A percentile compares a stretch with the other conserved stretches of the same genome.
phyloP scores from a whole-genome alignment of 2,329 filamentous ascomycete species.

The Rutstroemia sp. region DNA sequence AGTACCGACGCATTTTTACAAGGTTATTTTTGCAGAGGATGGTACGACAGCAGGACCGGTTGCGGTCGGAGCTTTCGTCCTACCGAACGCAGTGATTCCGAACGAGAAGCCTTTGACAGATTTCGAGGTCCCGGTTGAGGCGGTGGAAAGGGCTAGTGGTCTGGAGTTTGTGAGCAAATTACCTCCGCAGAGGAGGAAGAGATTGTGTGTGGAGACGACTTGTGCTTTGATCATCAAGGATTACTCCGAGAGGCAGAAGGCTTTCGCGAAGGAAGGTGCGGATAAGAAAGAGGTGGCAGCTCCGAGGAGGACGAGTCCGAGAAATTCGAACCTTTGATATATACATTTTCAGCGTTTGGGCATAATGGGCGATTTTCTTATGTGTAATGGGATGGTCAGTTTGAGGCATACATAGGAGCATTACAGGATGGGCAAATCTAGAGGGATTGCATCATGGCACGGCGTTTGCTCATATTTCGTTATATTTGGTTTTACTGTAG shows the following conservation, averaged over 20 bases:
- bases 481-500: neutral
- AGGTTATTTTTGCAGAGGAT: conserved; percentile 95
- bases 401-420: conserved; percentile 8
- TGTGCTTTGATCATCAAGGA: conserved; percentile 82
- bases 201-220: conserved; percentile 77
- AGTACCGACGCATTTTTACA: conserved; percentile 98
- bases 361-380: neutral
- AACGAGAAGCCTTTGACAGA: conserved; percentile 83
- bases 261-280: conserved; percentile 33
- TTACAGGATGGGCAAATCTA: neutral
- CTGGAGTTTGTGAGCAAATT: conserved; percentile 84
- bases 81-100: conserved; percentile 83
- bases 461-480: conserved; percentile 10
- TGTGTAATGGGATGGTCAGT: conserved; percentile 12
- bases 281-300: conserved; percentile 11
- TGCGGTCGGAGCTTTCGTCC: conserved; percentile 85
- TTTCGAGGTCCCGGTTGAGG: conserved; percentile 92
- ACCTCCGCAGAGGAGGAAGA: conserved; percentile 63
- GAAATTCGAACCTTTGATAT: conserved; percentile 19
- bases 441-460: conserved; percentile 13
- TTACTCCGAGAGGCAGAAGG: conserved; percentile 56
- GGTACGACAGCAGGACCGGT: conserved; percentile 63
- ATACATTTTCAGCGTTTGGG: neutral
- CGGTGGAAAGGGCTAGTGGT: conserved; percentile 84
- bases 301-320: conserved; percentile 25